Evolutionary conservation across 176 grass and related monocot genomes (phyloP), one percentile per base, ranked within the genome.

Genomic region (Paspalum vaginatum): DNA sequence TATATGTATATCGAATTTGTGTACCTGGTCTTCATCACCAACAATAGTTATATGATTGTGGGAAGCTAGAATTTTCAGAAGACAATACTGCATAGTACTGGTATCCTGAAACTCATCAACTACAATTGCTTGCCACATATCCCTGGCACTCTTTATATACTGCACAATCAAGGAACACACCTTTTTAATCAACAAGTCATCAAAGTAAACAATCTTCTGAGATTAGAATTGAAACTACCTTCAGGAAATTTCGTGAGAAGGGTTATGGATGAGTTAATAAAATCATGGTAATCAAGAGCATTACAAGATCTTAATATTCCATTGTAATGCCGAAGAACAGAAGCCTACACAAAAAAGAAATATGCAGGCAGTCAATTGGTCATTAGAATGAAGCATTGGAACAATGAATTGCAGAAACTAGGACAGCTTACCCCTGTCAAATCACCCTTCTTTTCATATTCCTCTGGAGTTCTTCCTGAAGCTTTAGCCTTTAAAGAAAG

Each of bases 31-130:
- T 78, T 98, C 95, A 83, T 98, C 95, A 65, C 95, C 95, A 61
- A 98, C 92, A 52, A 98, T 87, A 74, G 95, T 98, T 70, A 98
- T 85, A 87, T 75, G 88, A 52, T 89, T 89, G 87, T 98, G 95
- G 81, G 92, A 94, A 57, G 91, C 85, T 80, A 98, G 83, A 77
- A 83, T 83, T 73, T 73, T 94, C 75, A 98, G 87, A 90, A 98
- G 89, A 57, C 70, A 54, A 85, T 94, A 98, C 74, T 98, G 95
- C 90, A 94, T 94, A 54, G 88, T 87, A 91, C 95, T 98, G 83
- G 95, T 98, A 87, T 98, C 92, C 83, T 98, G 95, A 94, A 98
- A 98, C 78, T 98, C 95, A 84, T 98, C 95, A 61, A 98, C 90
- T 51, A 94, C 86, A 18, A 98, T 89, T 65, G 92, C 95, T 68